Conservation (phyloP, 176 grass and related monocot genomes). For the Musa acuminata region DNA sequence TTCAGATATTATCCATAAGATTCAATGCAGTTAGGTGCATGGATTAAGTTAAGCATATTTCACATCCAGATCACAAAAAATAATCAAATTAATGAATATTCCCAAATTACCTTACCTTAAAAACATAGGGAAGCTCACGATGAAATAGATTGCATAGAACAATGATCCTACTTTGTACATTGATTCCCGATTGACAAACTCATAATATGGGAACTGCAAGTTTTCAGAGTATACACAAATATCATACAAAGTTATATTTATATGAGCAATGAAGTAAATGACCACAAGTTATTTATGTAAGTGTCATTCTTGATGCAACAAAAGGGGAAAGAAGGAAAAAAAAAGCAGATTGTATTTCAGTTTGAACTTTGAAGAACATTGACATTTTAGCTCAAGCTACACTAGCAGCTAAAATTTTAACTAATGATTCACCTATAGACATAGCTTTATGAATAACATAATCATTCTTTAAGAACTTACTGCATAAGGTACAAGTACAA, state of each 20-base stretch:
- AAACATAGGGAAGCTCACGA: conserved; percentile 98
- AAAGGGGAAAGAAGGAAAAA: neutral
- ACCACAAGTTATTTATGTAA: neutral
- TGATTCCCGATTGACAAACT: conserved; percentile 61
- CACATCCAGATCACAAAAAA: neutral
- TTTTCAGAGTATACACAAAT: neutral
- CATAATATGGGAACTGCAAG: conserved; percentile 92
- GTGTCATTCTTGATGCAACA: neutral
- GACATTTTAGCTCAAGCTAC: too few species aligned
- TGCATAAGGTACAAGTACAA: too few species aligned
- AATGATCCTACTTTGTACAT: conserved; percentile 96
- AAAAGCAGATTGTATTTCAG: too few species aligned
- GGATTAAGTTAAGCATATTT: neutral
- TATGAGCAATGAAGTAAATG: conserved; percentile 12
- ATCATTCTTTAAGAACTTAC: too few species aligned
- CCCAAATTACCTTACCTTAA: conserved; percentile 39
- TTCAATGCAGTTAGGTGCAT: too few species aligned
- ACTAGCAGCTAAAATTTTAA: too few species aligned
- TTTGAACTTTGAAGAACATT: too few species aligned
- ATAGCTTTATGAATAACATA: too few species aligned
- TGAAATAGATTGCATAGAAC: conserved; percentile 95
- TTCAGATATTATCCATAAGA: neutral
- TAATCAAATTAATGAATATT: neutral
- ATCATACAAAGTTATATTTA: conserved; percentile 2
- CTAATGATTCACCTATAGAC: too few species aligned